Conservation (phyloP, 2,329 filamentous ascomycete species). For the Colletotrichum sp. region DNA sequence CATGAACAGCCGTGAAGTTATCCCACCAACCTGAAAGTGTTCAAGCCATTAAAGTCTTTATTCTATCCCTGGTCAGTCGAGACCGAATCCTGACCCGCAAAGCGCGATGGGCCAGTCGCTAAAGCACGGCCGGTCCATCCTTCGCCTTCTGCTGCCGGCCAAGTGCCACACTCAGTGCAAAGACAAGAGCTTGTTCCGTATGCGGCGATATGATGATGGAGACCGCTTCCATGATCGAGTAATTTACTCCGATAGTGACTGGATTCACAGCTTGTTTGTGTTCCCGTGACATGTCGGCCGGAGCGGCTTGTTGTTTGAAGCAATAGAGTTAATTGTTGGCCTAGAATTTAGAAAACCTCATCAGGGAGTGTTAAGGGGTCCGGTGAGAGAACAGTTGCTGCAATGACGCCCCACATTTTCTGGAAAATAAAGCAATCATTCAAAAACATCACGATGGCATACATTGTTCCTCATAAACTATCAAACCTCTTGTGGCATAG, state of each 20-base stretch:
- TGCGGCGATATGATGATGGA: conserved; percentile 44
- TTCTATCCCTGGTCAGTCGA: not conserved
- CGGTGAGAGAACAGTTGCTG: too few relatives aligned
- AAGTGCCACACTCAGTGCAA: conserved; percentile 36
- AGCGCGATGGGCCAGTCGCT: not conserved
- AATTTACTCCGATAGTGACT: not conserved
- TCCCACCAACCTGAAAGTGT: not conserved
- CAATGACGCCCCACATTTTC: too few relatives aligned
- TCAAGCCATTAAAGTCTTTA: not conserved
- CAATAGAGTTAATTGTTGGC: too few relatives aligned
- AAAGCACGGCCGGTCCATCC: not conserved
- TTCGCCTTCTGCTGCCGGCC: not conserved
- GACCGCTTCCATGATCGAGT: conserved; percentile 39
- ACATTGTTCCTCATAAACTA: too few relatives aligned
- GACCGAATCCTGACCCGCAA: not conserved
- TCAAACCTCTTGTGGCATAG: too few relatives aligned
- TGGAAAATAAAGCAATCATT: too few relatives aligned
- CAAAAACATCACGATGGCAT: too few relatives aligned
- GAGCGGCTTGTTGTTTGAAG: too few relatives aligned
- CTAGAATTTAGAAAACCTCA: too few relatives aligned
- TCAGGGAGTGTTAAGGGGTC: too few relatives aligned
- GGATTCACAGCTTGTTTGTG: too few relatives aligned
- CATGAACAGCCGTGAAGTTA: not conserved
- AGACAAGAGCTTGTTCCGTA: conserved; percentile 51
- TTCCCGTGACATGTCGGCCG: too few relatives aligned